Evolutionary conservation across 495 filamentous ascomycete genomes (phyloP).

Genomic region (Lasiosphaeria hispida): DNA sequence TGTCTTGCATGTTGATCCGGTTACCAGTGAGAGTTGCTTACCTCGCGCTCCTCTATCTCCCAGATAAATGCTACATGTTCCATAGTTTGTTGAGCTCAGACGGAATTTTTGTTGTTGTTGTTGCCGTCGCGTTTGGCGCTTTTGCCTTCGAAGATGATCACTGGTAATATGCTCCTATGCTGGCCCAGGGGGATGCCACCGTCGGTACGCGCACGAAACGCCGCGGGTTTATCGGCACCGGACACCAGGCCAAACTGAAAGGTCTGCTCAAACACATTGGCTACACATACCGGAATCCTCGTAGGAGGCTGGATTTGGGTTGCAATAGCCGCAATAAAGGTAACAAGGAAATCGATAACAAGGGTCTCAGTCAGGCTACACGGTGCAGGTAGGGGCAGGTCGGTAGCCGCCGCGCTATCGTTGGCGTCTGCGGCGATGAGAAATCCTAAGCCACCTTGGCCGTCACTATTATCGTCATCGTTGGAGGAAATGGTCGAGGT

Average conservation of each 20-base stretch:
- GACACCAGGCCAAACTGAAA: background rate
- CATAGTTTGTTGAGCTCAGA: background rate
- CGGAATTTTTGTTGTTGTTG: background rate
- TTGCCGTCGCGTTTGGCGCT: background rate
- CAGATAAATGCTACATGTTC: background rate
- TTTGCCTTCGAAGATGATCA: background rate
- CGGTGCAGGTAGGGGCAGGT: background rate
- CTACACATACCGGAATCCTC: background rate
- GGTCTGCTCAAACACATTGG: background rate
- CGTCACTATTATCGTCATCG: too few relatives aligned
- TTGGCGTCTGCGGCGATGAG: background rate
- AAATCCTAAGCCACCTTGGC: too few relatives aligned
- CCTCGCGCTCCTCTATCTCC: background rate
- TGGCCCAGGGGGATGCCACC: background rate
- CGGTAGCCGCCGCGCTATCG: background rate
- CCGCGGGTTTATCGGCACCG: background rate
- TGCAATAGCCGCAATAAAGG: background rate
- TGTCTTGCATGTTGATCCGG: too few relatives aligned
- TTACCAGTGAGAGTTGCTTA: background rate
- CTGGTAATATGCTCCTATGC: background rate
- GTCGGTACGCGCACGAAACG: background rate
- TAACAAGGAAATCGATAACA: conserved; percentile 1
- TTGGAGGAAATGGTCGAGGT: too few relatives aligned
- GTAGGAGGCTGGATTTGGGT: background rate
- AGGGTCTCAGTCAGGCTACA: background rate